Percentiles rank a stretch among this genome's conserved stretches.
Evolutionary conservation across 495 filamentous ascomycete species (phyloP).

Genomic region (Lepraria neglecta): DNA sequence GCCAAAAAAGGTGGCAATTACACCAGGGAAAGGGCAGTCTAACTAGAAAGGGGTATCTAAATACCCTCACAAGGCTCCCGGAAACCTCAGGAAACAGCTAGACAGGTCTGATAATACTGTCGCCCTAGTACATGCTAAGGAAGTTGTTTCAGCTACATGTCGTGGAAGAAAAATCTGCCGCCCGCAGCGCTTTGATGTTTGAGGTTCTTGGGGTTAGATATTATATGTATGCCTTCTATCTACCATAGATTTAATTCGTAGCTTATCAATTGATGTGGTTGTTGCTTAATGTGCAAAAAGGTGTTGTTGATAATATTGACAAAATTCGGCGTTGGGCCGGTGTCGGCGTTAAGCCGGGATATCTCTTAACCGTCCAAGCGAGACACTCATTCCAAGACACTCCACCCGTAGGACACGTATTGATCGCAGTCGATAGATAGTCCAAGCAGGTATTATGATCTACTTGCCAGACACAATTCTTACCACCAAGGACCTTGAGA

Average conservation of each 20-base stretch:
- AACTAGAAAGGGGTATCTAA: not conserved
- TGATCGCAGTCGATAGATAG: not conserved
- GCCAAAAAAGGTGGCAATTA: not conserved
- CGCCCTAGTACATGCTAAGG: not conserved
- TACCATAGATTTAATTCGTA: no score
- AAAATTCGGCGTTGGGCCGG: no score
- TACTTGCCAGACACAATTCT: not conserved
- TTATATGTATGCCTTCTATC: no score
- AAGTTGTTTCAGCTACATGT: not conserved
- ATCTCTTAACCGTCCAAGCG: constrained; percentile 9
- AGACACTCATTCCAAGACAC: not conserved
- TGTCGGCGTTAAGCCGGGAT: no score
- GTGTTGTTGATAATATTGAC: no score
- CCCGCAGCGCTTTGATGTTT: not conserved
- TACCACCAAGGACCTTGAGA: not conserved
- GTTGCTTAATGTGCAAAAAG: no score
- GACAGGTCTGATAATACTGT: no score
- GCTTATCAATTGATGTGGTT: no score
- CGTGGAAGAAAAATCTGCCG: not conserved
- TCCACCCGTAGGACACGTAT: not conserved
- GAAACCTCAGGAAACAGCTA: no score
- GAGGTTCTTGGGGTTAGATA: no score
- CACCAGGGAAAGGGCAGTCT: no score
- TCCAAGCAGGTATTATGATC: not conserved
- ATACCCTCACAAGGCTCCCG: not conserved